Base-by-base conservation (phyloP, 176 grass and related monocot genomes). In the Pharus latifolius region DNA sequence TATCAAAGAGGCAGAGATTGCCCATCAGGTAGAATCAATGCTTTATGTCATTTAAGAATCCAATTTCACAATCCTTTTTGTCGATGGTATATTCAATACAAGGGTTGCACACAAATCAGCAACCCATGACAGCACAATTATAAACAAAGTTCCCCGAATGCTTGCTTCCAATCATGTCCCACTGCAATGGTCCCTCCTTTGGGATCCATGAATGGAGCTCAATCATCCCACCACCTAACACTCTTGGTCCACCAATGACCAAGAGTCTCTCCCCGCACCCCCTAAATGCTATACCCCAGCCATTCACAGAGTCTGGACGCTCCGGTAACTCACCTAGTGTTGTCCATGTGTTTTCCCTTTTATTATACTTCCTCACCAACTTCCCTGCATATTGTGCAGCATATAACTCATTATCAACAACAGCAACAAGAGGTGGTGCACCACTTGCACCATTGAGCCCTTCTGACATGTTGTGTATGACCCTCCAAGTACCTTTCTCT, bases 121-220 rank as follows among this genome's bases (percentile, higher is more conserved):
- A 98, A 51, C 87, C 89, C 94, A 98, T 98, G 53, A 98, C 90
- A 70, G 94, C 89, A 65, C 94, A 98, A 60, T 98, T 98, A 84
- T 93, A 98, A 27, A 98, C 94, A 67, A 98, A 98, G 77, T 83
- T 98, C 47, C 81, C 81, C 5, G 82, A 93, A 63, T 63, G 83
- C 52, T 93, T 98, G 68, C 83, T 98, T 47, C 79, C 94, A 54
- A 98, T 98, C 84, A 98, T 90, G 71, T 93, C 82, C 94, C 94
- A 98, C 29, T 75, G 78, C 47, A 88, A 83, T 10, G 80, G 86
- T 2, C 86, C 75, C 2, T 88, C 86, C 47, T 60, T 85, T 15
- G 94, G 94, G 41, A 84, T 84, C 94, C 94, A 98, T 11, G 94
- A 87, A 83, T 98, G 83, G 49, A 98, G 83, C 67, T 98, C 94